phyloP scores from a whole-genome alignment of 345 rosid species.

The Reutealis trisperma region DNA sequence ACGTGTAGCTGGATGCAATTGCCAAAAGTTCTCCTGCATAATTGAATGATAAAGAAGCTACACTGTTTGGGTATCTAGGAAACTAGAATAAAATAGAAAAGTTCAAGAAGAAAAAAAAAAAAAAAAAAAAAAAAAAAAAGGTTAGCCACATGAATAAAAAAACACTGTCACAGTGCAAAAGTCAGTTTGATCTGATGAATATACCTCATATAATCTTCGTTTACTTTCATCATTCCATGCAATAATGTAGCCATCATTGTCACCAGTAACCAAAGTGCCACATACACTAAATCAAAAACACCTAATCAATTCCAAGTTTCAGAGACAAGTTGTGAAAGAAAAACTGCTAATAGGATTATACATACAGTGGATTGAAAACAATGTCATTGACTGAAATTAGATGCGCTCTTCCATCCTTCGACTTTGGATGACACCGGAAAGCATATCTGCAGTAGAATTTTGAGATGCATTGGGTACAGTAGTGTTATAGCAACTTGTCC shows the following conservation, averaged over 20 bases:
- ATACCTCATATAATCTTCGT: conserved; percentile 73
- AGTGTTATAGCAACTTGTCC: neutral
- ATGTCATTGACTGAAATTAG: conserved; percentile 66
- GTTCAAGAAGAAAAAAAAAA: neutral
- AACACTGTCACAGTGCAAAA: neutral
- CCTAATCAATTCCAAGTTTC: conserved; percentile 11
- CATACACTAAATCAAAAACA: conserved; percentile 41
- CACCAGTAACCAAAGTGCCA: conserved; percentile 74
- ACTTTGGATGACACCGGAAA: conserved; percentile 78
- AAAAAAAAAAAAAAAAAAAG: neutral
- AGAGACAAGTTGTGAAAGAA: neutral
- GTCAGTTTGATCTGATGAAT: conserved; percentile 3
- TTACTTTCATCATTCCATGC: conserved; percentile 71
- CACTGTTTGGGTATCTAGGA: conserved; percentile 66
- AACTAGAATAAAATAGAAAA: conserved; percentile 50
- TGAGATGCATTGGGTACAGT: neutral
- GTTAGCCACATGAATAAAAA: neutral
- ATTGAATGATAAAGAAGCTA: conserved; percentile 68
- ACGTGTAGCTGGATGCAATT: conserved; percentile 68
- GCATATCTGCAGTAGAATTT: conserved; percentile 50
- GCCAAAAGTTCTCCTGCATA: conserved; percentile 65
- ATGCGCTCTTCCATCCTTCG: conserved; percentile 56
- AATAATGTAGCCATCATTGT: conserved; percentile 64
- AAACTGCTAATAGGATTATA: conserved; percentile 24
- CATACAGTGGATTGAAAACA: conserved; percentile 65